Evolutionary conservation across 371 early-diverging fungal genomes (phyloP), one percentile per base, ranked within the genome.

Genomic region (Rhizopus sp.): DNA sequence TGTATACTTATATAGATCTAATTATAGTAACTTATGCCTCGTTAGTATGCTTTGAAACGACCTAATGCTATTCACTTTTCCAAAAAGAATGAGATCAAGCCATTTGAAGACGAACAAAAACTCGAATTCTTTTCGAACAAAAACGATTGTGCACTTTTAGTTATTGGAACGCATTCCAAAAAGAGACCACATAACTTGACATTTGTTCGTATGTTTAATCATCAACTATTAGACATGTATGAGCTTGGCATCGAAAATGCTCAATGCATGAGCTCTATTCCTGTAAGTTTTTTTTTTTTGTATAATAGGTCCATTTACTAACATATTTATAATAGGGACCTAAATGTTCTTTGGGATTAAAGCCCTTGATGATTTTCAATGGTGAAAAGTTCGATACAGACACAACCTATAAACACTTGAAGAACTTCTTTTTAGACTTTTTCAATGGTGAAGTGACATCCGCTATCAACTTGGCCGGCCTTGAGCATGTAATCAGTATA

Each of bases 111-210:
- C 64, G 88, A 92, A 13, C 84, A 90, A 37, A 85, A 88, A 49
- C 75, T 97, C 32, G 96, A 98, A 72, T 97, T 97, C 63, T 89
- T 96, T 50, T 88, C 92, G 17, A 86, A 87, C 64, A 97, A 96
- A 80, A 98, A 96, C 76, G 97, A 98, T 75, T 82, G 94, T 50
- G 86, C 96, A 1, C 80, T 96, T 29, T 83, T 97, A 63, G 86
- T 93, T 37, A 72, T 98, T 38, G 97, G 93, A 39, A 86, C 83
- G 17, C 97, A 97, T 72, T 88, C 89, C 44, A 99, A 99, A 76
- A 99, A 99, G 75, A 84, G 98, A 55, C 98, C 99, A 32, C 88
- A 97, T 75, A 95, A 95, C 70, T 70, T 99, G 62, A 83, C 87
- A 1, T 85, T 99, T 64, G 86, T 87, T 10, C 88, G 98, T 38